Base-by-base conservation (phyloP, 257 asterid species). In the Handroanthus guayacan region DNA sequence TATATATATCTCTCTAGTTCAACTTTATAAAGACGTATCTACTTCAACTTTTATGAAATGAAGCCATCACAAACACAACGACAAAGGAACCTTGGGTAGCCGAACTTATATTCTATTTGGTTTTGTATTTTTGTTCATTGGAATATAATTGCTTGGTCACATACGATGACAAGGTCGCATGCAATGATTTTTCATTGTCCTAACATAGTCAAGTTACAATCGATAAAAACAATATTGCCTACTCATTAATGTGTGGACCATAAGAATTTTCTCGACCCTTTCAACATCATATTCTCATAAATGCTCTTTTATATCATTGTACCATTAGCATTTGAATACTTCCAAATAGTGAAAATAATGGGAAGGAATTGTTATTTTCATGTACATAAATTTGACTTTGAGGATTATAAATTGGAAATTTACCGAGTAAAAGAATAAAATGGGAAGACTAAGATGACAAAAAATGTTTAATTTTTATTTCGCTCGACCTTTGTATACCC, bases 61-160 rank as follows among this genome's bases (percentile, higher is more conserved):
- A 7, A 39, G 2, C 57, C 54, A 51, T 8, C 13, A 5, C 57
- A 13, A 6, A 47, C n/a, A 13, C 57, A 51, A 51, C n/a, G 6
- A 54, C 16, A 4, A 55, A 3, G 64, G 6, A 51, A 34, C 36
- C 16, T 7, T 18, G 17, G 34, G 31, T 5, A 69, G 58, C 62
- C 8, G 63, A 34, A 69, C 52, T 3, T n/a, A 20, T 48, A 47
- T 31, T 76, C 65, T 8, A 34, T 57, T 75, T 76, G 80, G 12
- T 34, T 56, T 34, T 62, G 37, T 76, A 74, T 11, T 34, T 56
- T 34, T 62, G 37, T 16, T 44, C 47, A 17, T 55, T n/a, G 17
- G 67, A 43, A 45, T 45, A n/a, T n/a, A n/a, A n/a, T n/a, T n/a
- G n/a, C n/a, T 31, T 34, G 17, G 12, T 36, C 55, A 68, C 62